These are phyloP conservation scores for Coemansia sp. DNA, from an alignment of 192 early-diverging fungal species.

Conservation along the genomic window DNA sequence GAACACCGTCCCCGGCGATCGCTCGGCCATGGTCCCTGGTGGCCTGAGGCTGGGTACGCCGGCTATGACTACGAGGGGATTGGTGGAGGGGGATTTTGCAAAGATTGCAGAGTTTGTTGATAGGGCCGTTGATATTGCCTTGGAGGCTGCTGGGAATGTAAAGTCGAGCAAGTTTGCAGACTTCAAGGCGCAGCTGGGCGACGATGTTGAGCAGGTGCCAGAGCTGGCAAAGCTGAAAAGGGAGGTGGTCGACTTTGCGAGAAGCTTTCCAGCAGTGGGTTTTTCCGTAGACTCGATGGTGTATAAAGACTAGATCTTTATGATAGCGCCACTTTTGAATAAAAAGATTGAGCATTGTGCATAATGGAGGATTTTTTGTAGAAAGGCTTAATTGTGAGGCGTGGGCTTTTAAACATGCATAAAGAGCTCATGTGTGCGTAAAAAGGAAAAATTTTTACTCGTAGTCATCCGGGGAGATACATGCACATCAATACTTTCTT, in stretches of 20 bases:
- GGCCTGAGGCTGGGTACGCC: slow-evolving; percentile 95
- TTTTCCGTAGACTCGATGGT: slow-evolving; percentile 73
- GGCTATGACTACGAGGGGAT: slow-evolving; percentile 95
- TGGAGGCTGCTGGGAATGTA: slow-evolving; percentile 65
- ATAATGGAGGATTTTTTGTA: too few species aligned
- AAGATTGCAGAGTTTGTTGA: slow-evolving; percentile 84
- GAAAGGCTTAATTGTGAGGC: neutral
- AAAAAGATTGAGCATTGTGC: neutral
- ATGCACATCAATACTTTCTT: slow-evolving; percentile 10
- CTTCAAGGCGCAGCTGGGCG: slow-evolving; percentile 83
- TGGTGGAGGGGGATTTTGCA: slow-evolving; percentile 85
- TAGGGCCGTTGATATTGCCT: slow-evolving; percentile 77
- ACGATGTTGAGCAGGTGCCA: slow-evolving; percentile 59
- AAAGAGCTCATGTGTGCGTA: neutral
- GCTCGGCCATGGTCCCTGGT: slow-evolving; percentile 86
- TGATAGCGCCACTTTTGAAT: neutral
- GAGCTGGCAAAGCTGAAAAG: slow-evolving; percentile 67
- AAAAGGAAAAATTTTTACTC: slow-evolving; percentile 1
- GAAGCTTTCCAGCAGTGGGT: slow-evolving; percentile 85
- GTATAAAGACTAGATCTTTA: slow-evolving; percentile 26
- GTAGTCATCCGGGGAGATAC: neutral
- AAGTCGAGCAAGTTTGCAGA: slow-evolving; percentile 77
- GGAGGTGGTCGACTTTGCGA: slow-evolving; percentile 82
- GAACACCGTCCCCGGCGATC: slow-evolving; percentile 98
- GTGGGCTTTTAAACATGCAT: neutral